phyloP scores from a whole-genome alignment of 371 early-diverging fungal genomes.

The Aphelidium insulamus region DNA sequence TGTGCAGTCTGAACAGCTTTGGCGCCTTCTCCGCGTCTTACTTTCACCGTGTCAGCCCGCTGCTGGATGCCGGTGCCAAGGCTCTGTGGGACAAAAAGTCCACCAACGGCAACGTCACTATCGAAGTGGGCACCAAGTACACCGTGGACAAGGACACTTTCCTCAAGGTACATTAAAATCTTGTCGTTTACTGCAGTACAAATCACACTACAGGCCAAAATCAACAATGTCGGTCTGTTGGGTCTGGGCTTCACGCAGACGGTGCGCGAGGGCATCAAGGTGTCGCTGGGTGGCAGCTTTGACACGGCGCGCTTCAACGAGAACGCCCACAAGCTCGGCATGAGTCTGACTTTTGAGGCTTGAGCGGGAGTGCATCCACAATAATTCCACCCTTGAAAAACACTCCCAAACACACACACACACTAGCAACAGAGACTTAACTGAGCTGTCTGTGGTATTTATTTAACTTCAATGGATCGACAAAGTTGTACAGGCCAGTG shows the following conservation, averaged over 20 bases:
- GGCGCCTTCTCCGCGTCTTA: constrained; percentile 64
- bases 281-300: constrained; percentile 70
- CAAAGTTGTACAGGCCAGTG: too few relatives aligned
- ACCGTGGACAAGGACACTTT: constrained; percentile 64
- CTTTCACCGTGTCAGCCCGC: constrained; percentile 78
- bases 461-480: too few relatives aligned
- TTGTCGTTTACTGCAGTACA: not conserved
- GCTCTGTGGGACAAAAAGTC: constrained; percentile 71
- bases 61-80: constrained; percentile 80
- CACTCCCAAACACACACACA: too few relatives aligned
- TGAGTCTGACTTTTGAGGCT: constrained; percentile 64
- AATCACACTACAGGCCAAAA: constrained; percentile 34
- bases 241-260: constrained; percentile 82
- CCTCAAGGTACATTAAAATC: constrained; percentile 37
- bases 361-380: too few relatives aligned
- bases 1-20: constrained; percentile 26
- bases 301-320: constrained; percentile 77
- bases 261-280: constrained; percentile 84
- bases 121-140: constrained; percentile 91
- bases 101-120: constrained; percentile 37
- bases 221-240: constrained; percentile 77
- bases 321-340: constrained; percentile 87
- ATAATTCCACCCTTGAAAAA: too few relatives aligned
- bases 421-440: too few relatives aligned
- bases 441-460: too few relatives aligned